A percentile compares a stretch with the other conserved stretches of the same genome.
Conservation (phyloP, 306 rosid genomes). For the Pyrus bretschneideri region DNA sequence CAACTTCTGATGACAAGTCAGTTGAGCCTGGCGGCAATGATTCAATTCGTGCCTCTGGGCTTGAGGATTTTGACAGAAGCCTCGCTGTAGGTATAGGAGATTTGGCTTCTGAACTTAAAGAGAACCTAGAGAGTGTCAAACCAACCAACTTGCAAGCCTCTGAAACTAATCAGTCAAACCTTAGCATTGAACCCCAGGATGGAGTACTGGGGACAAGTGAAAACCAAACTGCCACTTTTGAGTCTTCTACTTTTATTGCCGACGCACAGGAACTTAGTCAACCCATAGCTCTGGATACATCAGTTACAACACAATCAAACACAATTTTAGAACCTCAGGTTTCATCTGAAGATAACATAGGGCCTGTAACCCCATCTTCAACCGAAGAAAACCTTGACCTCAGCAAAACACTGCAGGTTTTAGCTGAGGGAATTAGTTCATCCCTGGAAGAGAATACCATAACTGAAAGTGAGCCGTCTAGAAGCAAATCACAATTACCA, state of each 20-base stretch:
- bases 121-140: slow-evolving; percentile 33
- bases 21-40: slow-evolving; percentile 29
- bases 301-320: slow-evolving; percentile 31
- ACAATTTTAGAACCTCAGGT: slow-evolving; percentile 31
- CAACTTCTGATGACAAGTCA: slow-evolving; percentile 36
- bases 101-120: slow-evolving; percentile 36
- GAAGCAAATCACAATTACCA: slow-evolving; percentile 44
- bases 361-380: slow-evolving; percentile 28
- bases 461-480: slow-evolving; percentile 27
- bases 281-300: slow-evolving; percentile 21
- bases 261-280: slow-evolving; percentile 23
- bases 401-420: slow-evolving; percentile 29
- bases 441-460: slow-evolving; percentile 30
- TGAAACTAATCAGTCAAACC: slow-evolving; percentile 26
- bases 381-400: slow-evolving; percentile 32
- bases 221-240: slow-evolving; percentile 19
- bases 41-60: slow-evolving; percentile 39
- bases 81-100: slow-evolving; percentile 35
- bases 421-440: slow-evolving; percentile 39
- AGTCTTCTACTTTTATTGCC: slow-evolving; percentile 16
- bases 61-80: slow-evolving; percentile 40
- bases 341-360: slow-evolving; percentile 28
- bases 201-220: slow-evolving; percentile 31
- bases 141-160: slow-evolving; percentile 25
- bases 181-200: slow-evolving; percentile 40